Evolutionary conservation across 1,284 basidiomycete species (phyloP).

Genomic region (Rugosomyces carneus): DNA sequence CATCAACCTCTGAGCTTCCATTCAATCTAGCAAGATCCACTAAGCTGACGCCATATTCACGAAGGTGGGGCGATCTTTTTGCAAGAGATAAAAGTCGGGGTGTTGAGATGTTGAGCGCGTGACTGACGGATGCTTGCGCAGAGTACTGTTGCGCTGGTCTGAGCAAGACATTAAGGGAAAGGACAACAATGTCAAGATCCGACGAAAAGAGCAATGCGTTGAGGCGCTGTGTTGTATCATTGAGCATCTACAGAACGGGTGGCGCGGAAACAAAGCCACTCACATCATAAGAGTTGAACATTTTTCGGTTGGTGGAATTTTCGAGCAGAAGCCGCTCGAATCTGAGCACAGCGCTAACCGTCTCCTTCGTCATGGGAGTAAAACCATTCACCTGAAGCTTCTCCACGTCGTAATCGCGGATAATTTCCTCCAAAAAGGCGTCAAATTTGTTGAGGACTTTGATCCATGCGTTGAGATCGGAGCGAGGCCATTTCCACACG

Average conservation of each 20-base stretch:
- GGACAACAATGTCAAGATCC: constrained; percentile 85
- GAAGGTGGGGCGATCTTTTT: constrained; percentile 69
- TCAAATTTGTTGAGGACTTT: constrained; percentile 95
- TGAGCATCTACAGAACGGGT: constrained; percentile 15
- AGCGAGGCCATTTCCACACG: constrained; percentile 92
- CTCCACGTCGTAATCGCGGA: constrained; percentile 80
- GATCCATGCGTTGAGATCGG: constrained; percentile 96
- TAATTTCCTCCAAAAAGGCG: constrained; percentile 75
- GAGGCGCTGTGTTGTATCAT: constrained; percentile 60
- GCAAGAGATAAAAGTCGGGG: constrained; percentile 65
- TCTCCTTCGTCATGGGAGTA: constrained; percentile 69
- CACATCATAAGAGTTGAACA: constrained; percentile 96
- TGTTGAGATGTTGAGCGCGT: constrained; percentile 72
- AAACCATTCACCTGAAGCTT: constrained; percentile 81
- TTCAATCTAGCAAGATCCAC: constrained; percentile 59
- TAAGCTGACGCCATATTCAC: constrained; percentile 68
- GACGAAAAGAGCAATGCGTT: constrained; percentile 85
- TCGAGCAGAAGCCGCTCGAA: constrained; percentile 91
- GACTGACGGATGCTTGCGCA: constrained; percentile 71
- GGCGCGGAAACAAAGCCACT: constrained; percentile 28
- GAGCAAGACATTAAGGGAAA: constrained; percentile 81
- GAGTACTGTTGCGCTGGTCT: constrained; percentile 95
- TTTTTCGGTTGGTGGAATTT: constrained; percentile 97
- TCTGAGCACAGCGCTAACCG: constrained; percentile 77
- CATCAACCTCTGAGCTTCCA: constrained; percentile 46